Evolutionary conservation across 805 yeast species (phyloP).

Genomic region (Yarrowia hollandica): DNA sequence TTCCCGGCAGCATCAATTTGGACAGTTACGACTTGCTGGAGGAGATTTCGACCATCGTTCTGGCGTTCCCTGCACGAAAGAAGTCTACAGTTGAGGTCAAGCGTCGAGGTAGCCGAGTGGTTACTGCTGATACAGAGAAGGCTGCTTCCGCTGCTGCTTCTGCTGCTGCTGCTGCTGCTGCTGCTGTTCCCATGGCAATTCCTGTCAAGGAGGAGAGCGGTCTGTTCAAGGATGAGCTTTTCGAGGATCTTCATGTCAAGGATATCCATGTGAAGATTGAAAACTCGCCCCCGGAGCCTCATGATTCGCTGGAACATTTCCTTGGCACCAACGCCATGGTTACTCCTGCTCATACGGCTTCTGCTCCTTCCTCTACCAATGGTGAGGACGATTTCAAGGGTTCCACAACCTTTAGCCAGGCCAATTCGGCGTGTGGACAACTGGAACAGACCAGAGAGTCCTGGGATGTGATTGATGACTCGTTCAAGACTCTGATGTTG

Average conservation of each 20-base stretch:
- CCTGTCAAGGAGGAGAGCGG: conserved; percentile 16
- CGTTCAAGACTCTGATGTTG: conserved; percentile 17
- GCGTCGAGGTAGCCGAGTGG: not conserved
- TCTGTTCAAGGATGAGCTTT: not conserved
- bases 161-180: too few species aligned
- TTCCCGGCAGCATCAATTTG: conserved; percentile 34
- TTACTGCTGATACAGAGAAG: not conserved
- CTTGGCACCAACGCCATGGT: conserved; percentile 20
- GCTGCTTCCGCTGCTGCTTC: not conserved
- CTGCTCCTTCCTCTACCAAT: conserved; percentile 18
- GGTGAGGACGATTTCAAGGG: conserved; percentile 26
- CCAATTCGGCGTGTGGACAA: conserved; percentile 23
- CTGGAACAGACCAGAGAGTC: conserved; percentile 11
- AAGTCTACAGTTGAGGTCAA: not conserved
- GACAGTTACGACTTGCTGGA: conserved; percentile 34
- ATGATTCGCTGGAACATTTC: conserved; percentile 2
- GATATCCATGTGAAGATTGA: conserved; percentile 1
- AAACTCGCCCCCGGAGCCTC: conserved; percentile 9
- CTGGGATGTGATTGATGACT: conserved; percentile 22
- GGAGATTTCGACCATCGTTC: conserved; percentile 32
- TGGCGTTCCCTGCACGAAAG: conserved; percentile 29
- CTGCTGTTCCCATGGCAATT: not conserved
- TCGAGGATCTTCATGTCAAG: not conserved
- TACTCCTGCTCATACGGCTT: conserved; percentile 20
- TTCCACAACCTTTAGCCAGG: not conserved